Base-by-base conservation (phyloP, 257 asterid species). In the Plectranthus barbatus region DNA sequence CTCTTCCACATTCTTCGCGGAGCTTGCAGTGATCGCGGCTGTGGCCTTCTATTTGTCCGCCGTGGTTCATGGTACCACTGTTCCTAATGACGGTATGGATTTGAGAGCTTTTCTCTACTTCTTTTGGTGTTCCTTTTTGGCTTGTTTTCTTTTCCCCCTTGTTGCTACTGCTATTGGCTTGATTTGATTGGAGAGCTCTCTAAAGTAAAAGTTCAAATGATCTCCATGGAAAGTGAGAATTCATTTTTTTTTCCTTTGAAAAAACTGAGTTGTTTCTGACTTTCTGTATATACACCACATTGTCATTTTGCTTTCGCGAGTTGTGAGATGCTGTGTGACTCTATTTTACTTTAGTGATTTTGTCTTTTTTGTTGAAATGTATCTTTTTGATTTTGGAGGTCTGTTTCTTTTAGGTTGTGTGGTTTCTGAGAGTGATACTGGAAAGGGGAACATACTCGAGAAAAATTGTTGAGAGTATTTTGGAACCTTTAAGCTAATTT, bases 41-140 rank as follows among this genome's bases (percentile, higher is more conserved):
- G 67, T 70, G 72, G 20, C 76, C 21, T 75, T 59, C 67, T 6
- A 55, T 69, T 70, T 72, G 4, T 19, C 40, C 74, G 29, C 69
- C 52, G 40, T 17, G 14, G 77, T 71, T 34, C 49, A 64, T 46
- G 88, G 79, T 57, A 62, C 74, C 62, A 86, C 97, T 74, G 91
- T 86, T 79, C 80, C 90, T 20, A 80, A 68, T 68, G 96, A 89
- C 54, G 76, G 99, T 92, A 67, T 72, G 73, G 47, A 17, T 50
- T 60, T 54, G 5, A 34, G 39, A 45, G 34, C 23, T 62, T n/a
- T 42, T 26, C 49, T 20, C 19, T 49, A 7, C 20, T 61, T 44
- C 19, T 60, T 59, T 60, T 51, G n/a, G 24, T 26, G 6, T n/a
- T n/a, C n/a, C 10, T 6, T 63, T n/a, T 23, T 10, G 54, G 49